Evolutionary conservation across 2,329 filamentous ascomycete species (phyloP).

Genomic region (Microsporum audouinii): DNA sequence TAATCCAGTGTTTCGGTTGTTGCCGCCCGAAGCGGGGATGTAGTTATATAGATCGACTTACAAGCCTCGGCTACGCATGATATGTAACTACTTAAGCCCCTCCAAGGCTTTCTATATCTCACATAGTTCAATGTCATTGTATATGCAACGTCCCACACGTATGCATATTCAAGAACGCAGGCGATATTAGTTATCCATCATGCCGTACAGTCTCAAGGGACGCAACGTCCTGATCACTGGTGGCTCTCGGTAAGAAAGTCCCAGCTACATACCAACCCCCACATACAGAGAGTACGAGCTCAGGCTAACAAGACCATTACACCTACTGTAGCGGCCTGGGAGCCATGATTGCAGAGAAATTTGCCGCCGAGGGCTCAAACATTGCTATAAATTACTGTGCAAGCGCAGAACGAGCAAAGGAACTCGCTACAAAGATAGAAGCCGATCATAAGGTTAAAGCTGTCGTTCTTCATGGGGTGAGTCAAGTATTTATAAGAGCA

Average conservation of each 20-base stretch:
- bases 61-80: too few species aligned
- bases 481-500: slow-evolving; percentile 14
- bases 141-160: too few species aligned
- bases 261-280: neutral
- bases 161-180: neutral
- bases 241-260: slow-evolving; percentile 45
- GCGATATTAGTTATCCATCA: slow-evolving; percentile 22
- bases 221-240: slow-evolving; percentile 55
- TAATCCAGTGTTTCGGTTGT: too few species aligned
- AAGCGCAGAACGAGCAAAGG: slow-evolving; percentile 48
- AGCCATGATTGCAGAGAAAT: slow-evolving; percentile 53
- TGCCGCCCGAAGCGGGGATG: too few species aligned
- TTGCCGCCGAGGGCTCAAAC: slow-evolving; percentile 57
- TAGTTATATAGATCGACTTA: too few species aligned
- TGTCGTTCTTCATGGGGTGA: slow-evolving; percentile 49
- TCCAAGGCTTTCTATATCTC: neutral
- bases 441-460: slow-evolving; percentile 42
- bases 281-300: neutral
- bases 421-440: slow-evolving; percentile 46
- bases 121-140: neutral
- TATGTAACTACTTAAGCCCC: neutral
- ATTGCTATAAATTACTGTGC: slow-evolving; percentile 64
- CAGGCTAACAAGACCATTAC: slow-evolving; percentile 2
- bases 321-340: slow-evolving; percentile 52
- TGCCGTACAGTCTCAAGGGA: slow-evolving; percentile 52